These are phyloP conservation scores for Pseudogymnoascus sp. DNA, from an alignment of 2,329 filamentous ascomycete species.

Conservation along the genomic window DNA sequence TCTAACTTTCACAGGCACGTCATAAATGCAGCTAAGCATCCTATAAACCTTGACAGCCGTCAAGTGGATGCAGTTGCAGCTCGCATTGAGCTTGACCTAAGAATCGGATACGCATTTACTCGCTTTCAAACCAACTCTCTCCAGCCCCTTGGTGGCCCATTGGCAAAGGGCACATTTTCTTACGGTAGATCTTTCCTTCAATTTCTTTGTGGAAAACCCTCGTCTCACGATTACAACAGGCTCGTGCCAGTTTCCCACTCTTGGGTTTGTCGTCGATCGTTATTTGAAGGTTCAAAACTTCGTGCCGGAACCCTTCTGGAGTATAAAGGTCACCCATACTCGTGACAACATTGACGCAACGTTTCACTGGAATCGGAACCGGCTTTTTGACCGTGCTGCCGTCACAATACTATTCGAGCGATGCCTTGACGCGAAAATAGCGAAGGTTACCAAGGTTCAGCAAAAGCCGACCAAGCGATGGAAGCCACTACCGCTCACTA, in stretches of 20 bases:
- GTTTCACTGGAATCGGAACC: slow-evolving; percentile 74
- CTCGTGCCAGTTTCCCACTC: slow-evolving; percentile 91
- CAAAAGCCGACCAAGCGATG: slow-evolving; percentile 90
- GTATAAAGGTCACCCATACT: slow-evolving; percentile 72
- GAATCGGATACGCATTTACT: slow-evolving; percentile 89
- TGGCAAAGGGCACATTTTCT: slow-evolving; percentile 47
- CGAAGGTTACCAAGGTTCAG: slow-evolving; percentile 74
- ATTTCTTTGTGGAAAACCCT: background rate
- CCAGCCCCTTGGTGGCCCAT: slow-evolving; percentile 58
- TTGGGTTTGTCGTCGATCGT: slow-evolving; percentile 93
- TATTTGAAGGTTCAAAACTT: slow-evolving; percentile 94
- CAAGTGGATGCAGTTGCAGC: slow-evolving; percentile 83
- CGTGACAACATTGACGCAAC: slow-evolving; percentile 70
- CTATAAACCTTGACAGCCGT: slow-evolving; percentile 69
- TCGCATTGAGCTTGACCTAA: slow-evolving; percentile 83
- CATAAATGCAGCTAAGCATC: slow-evolving; percentile 67
- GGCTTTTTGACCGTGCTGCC: slow-evolving; percentile 79
- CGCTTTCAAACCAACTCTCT: slow-evolving; percentile 75
- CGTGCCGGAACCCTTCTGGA: slow-evolving; percentile 85
- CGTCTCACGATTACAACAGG: slow-evolving; percentile 32
- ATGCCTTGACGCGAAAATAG: slow-evolving; percentile 66
- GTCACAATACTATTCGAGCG: slow-evolving; percentile 77
- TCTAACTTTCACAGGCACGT: slow-evolving; percentile 56
- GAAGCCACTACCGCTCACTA: slow-evolving; percentile 88
- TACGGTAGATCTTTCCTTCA: background rate